A percentile compares a stretch with the other conserved stretches of the same genome.
Conservation (phyloP, 2,329 filamentous ascomycete species). For the Pestalotiopsis sp. region DNA sequence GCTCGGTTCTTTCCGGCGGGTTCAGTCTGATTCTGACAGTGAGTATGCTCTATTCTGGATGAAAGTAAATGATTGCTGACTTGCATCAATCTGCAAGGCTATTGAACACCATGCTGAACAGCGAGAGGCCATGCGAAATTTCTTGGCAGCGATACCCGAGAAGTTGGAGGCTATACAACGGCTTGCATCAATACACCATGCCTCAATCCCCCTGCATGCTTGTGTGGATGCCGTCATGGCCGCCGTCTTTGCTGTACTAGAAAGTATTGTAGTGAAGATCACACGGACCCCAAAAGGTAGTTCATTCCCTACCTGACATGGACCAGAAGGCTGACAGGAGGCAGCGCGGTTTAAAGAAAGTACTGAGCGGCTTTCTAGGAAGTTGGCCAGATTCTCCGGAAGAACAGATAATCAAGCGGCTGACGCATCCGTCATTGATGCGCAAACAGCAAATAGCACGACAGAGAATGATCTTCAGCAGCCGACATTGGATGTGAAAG, state of each 20-base stretch:
- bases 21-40: constrained; percentile 19
- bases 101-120: constrained; percentile 18
- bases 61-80: not conserved
- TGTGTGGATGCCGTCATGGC: constrained; percentile 16
- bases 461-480: not conserved
- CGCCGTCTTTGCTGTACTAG: constrained; percentile 17
- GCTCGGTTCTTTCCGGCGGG: constrained; percentile 19
- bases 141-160: constrained; percentile 16
- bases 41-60: not conserved
- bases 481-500: not conserved
- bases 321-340: not conserved
- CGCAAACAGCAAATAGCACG: not conserved
- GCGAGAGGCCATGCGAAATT: constrained; percentile 13
- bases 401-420: not conserved
- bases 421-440: not conserved
- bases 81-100: constrained; percentile 2
- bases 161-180: constrained; percentile 16
- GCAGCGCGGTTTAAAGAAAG: not conserved
- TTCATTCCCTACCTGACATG: not conserved
- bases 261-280: constrained; percentile 16
- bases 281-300: not conserved
- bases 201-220: constrained; percentile 9
- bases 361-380: not conserved
- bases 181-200: constrained; percentile 14
- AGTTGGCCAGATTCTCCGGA: not conserved